Base-by-base conservation (phyloP, 1,284 basidiomycete genomes). In the Trametes pubescens region DNA sequence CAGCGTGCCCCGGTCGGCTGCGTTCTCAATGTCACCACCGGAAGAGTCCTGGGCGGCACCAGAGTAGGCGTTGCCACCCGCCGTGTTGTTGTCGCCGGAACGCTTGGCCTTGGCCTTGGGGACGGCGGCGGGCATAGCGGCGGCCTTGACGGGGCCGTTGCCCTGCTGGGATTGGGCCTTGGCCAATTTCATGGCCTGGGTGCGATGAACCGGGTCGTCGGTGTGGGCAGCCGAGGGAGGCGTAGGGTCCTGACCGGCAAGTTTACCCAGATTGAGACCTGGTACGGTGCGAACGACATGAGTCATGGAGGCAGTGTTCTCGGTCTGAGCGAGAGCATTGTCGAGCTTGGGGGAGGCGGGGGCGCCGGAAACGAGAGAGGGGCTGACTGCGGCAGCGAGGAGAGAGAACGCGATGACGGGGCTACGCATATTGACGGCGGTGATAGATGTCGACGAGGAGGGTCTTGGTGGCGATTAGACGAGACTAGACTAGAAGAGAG, bases 381-480 rank as follows among this genome's bases (percentile, higher is more conserved):
- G 74, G 69, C 73, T 73, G 65, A 76, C 73, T 46, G 74, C 71
- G 9, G 74, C 70, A 57, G 74, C 74, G 60, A 76, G 46, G 57
- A 76, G 65, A 24, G 73, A 72, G 64, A 76, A 74, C 61, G 73
- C 73, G 67, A 76, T 72, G 71, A 76, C 71, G 47, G 74, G 74
- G 70, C 74, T 76, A 56, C 74, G 73, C 74, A 76, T 76, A 59
- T 66, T 71, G 72, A 55, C 37, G 65, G 53, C 49, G 65, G 54
- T 57, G 62, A 65, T 54, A 65, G 66, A 63, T 67, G 59, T 69
- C 60, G 67, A 54, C 57, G 59, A 61, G 46, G 47, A 67, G 54
- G 61, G 68, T 65, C 62, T 67, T 68, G 68, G 56, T 48, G 65
- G 64, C 60, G 66, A 73, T 73, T 73, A 74, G 64, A 61, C 59